Base-by-base conservation (phyloP, 306 rosid species). In the Prunus campanulata region DNA sequence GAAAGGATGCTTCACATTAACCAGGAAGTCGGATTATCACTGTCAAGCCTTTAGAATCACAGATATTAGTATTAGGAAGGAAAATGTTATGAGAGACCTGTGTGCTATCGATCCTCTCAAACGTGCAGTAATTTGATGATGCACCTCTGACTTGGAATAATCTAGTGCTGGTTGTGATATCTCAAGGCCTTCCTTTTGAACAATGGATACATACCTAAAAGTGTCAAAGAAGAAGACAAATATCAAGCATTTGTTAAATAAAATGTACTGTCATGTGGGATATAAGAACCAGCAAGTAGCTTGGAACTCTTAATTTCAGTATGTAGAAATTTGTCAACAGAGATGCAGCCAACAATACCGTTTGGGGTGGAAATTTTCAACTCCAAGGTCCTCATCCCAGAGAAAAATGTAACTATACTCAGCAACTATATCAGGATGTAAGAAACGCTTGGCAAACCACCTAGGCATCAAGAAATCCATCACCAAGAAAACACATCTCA, bases 381-480 rank as follows among this genome's bases (percentile, higher is more conserved):
- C 96, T 80, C 99, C 99, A 57, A 95, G 92, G 85, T 95, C 99
- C 80, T 95, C 99, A 52, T 95, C 99, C 99, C 99, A 95, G 29
- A 95, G 97, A 85, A 95, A 95, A 79, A 95, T 78, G 80, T 95
- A 90, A 71, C 78, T 68, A 81, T 95, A 95, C 54, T 85, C 89
- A 24, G 92, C 92, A 74, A 95, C 96, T 68, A 95, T 88, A 83
- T 95, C 97, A 10, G 99, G 99, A 82, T 95, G 99, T 60, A 95
- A 80, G 90, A 95, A 95, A 66, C 97, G 95, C 84, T 95, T 95
- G 35, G 99, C 99, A 74, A 90, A 92, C 99, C 99, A 95, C 97
- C 99, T 95, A 83, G 49, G 49, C 74, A 84, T 77, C 77, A 71
- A 8, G 50, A 77, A 79, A 74, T 44, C 55, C 77, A 76, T 62